A percentile compares a stretch with the other conserved stretches of the same genome.
Evolutionary conservation across 257 asterid species (phyloP).

Genomic region (Capsicum chinense): DNA sequence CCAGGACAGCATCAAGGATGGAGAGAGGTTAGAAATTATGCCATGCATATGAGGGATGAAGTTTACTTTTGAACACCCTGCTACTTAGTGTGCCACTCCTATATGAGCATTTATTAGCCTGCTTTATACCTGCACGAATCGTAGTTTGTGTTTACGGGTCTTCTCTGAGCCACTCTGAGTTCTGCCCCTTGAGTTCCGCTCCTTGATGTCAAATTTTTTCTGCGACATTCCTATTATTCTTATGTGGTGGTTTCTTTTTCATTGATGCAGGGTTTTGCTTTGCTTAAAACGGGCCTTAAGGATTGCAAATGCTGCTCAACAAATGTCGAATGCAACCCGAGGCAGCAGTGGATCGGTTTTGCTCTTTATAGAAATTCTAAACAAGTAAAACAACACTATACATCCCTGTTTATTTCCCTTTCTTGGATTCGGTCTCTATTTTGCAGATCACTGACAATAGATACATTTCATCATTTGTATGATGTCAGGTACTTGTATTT

Average conservation of each 20-base stretch:
- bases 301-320: conserved; percentile 96
- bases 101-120: neutral
- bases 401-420: conserved; percentile 22
- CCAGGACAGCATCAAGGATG: conserved; percentile 82
- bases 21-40: conserved; percentile 74
- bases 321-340: conserved; percentile 90
- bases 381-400: conserved; percentile 61
- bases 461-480: neutral
- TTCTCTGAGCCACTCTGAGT: conserved; percentile 13
- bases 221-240: conserved; percentile 13
- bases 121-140: neutral
- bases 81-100: neutral
- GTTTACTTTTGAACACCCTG: neutral
- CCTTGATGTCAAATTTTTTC: neutral
- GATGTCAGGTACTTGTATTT: conserved; percentile 85
- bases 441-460: neutral
- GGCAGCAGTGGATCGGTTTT: conserved; percentile 82
- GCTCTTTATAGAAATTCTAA: conserved; percentile 90
- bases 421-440: neutral
- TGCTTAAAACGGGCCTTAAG: conserved; percentile 95
- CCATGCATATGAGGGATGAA: neutral
- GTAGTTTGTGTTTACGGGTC: neutral
- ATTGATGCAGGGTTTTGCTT: conserved; percentile 76
- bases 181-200: neutral
- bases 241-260: conserved; percentile 25